Evolutionary conservation across 805 yeast genomes (phyloP).

Genomic region (Saturnispora bothae): DNA sequence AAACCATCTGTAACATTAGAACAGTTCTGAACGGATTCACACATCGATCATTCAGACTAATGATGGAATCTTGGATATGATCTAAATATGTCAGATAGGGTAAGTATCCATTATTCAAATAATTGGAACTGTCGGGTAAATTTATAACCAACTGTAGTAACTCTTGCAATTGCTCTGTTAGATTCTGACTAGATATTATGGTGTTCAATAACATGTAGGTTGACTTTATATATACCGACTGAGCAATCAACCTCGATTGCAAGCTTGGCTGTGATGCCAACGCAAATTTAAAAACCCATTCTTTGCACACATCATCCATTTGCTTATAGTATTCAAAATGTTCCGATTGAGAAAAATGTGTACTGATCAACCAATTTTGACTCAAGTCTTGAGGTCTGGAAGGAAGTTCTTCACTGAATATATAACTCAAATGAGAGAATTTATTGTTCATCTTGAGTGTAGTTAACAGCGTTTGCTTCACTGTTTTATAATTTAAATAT

Average conservation of each 20-base stretch:
- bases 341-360: conserved; percentile 1
- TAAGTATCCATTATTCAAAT: conserved; percentile 7
- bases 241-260: neutral
- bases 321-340: conserved; percentile 7
- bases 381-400: conserved; percentile 1
- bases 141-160: conserved; percentile 7
- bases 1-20: conserved; percentile 5
- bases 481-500: conserved; percentile 5
- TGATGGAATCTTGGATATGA: conserved; percentile 8
- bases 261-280: neutral
- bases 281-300: conserved; percentile 9
- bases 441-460: neutral
- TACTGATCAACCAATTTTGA: conserved; percentile 1
- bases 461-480: conserved; percentile 6
- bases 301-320: conserved; percentile 8
- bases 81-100: conserved; percentile 12
- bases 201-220: conserved; percentile 5
- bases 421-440: conserved; percentile 1
- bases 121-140: conserved; percentile 1
- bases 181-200: conserved; percentile 5
- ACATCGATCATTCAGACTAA: conserved; percentile 6
- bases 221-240: neutral
- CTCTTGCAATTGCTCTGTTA: conserved; percentile 6
- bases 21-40: conserved; percentile 8
- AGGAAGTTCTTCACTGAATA: conserved; percentile 1